Percentiles rank a stretch among this genome's conserved stretches.
These are phyloP conservation scores for Botryococcus braunii DNA, from an alignment of 163 green algal species.

Conservation along the genomic window DNA sequence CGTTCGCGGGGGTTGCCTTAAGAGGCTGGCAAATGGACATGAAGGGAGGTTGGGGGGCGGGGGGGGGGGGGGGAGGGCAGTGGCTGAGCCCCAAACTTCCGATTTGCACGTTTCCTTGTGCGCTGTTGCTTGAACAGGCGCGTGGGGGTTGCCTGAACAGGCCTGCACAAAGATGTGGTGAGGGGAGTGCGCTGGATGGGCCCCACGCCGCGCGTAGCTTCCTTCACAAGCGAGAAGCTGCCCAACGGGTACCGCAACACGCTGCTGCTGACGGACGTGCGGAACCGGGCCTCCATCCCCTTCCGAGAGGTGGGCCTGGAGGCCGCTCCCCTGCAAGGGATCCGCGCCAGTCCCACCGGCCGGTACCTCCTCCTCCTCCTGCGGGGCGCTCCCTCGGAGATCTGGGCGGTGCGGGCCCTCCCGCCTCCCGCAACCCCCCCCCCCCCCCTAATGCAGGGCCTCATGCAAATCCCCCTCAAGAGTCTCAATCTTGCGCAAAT, in stretches of 20 bases:
- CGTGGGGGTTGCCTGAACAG: too few relatives aligned
- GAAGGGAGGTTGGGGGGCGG: too few relatives aligned
- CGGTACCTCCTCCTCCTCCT: conserved; percentile 68
- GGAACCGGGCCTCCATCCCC: conserved; percentile 34
- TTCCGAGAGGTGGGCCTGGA: conserved; percentile 36
- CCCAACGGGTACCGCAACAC: conserved; percentile 44
- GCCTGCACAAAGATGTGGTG: conserved; percentile 26
- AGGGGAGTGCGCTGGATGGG: conserved; percentile 63
- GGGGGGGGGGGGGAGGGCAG: too few relatives aligned
- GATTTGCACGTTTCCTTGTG: too few relatives aligned
- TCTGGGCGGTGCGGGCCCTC: conserved; percentile 34
- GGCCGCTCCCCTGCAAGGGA: conserved; percentile 37
- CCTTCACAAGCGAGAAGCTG: conserved; percentile 50
- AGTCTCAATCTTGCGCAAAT: too few relatives aligned
- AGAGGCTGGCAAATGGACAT: too few relatives aligned
- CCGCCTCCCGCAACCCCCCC: too few relatives aligned
- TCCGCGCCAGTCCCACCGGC: conserved; percentile 55
- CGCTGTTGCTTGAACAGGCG: too few relatives aligned
- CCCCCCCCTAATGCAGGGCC: too few relatives aligned
- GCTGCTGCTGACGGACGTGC: conserved; percentile 53
- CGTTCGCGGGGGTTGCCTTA: too few relatives aligned
- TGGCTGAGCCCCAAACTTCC: too few relatives aligned
- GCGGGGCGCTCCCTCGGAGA: conserved; percentile 48
- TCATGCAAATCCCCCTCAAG: too few relatives aligned
- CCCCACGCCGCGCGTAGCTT: conserved; percentile 37